phyloP scores from a whole-genome alignment of 495 filamentous ascomycete genomes.

The Niebla homalea region DNA sequence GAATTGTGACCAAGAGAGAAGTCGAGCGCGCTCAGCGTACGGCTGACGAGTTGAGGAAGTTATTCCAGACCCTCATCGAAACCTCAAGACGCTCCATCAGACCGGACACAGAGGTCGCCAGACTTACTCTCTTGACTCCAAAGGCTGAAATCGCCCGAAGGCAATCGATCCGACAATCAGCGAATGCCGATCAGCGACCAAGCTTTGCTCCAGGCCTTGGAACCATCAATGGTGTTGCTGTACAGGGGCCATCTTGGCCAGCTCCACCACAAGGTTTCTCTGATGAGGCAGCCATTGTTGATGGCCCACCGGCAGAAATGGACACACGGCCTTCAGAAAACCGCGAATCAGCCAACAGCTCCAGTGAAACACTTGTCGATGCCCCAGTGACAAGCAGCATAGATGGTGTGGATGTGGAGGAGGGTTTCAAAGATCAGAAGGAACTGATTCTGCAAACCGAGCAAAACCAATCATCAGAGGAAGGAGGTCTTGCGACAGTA shows the following conservation, averaged over 20 bases:
- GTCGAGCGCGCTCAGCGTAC: constrained; percentile 57
- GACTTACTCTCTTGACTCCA: constrained; percentile 58
- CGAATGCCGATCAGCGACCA: not conserved
- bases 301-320: constrained; percentile 8
- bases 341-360: constrained; percentile 22
- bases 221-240: constrained; percentile 36
- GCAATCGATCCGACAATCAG: constrained; percentile 29
- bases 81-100: constrained; percentile 38
- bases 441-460: constrained; percentile 23
- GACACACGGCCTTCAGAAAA: constrained; percentile 20
- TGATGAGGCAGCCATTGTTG: constrained; percentile 11
- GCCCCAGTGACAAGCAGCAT: constrained; percentile 8
- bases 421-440: constrained; percentile 12
- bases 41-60: constrained; percentile 50
- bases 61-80: constrained; percentile 62
- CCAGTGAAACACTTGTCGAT: constrained; percentile 41
- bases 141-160: constrained; percentile 45
- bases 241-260: constrained; percentile 38
- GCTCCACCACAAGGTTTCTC: constrained; percentile 15
- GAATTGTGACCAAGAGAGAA: constrained; percentile 44
- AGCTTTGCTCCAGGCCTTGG: constrained; percentile 23
- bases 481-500: constrained; percentile 7
- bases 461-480: constrained; percentile 28
- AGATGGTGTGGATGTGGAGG: not conserved
- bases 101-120: constrained; percentile 69